phyloP scores from a whole-genome alignment of 805 yeast species.

The Pichia gijzeniarum region DNA sequence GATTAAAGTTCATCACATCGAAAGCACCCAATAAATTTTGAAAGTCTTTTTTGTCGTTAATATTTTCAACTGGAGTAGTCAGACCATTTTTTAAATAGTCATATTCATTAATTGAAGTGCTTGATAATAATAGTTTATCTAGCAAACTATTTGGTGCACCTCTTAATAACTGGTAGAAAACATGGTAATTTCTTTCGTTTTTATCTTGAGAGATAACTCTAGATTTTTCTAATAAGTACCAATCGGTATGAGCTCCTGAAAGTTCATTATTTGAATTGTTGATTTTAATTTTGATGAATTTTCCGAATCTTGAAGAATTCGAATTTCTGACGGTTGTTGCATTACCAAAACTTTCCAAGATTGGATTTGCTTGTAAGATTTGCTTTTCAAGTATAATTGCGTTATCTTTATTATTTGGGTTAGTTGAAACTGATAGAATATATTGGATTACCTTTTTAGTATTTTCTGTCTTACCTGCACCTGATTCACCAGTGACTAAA shows the following conservation, averaged over 20 bases:
- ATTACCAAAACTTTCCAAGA: constrained; percentile 92
- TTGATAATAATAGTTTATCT: constrained; percentile 37
- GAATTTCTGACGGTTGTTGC: constrained; percentile 92
- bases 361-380: constrained; percentile 90
- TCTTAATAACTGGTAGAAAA: constrained; percentile 78
- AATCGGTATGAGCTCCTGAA: constrained; percentile 87
- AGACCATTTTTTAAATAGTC: constrained; percentile 52
- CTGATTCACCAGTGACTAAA: constrained; percentile 97
- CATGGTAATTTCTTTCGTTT: constrained; percentile 86
- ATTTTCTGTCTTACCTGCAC: constrained; percentile 98
- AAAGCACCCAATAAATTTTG: constrained; percentile 58
- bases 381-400: constrained; percentile 63
- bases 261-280: constrained; percentile 51
- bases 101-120: constrained; percentile 36
- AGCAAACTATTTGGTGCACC: constrained; percentile 55
- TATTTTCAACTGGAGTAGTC: constrained; percentile 54
- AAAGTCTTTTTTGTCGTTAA: constrained; percentile 72
- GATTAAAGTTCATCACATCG: constrained; percentile 61
- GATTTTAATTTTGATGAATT: constrained; percentile 76
- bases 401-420: constrained; percentile 18
- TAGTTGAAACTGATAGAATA: constrained; percentile 64
- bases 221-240: constrained; percentile 90
- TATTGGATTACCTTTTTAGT: constrained; percentile 93
- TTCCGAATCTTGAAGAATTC: constrained; percentile 95
- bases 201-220: constrained; percentile 74